A percentile compares a stretch with the other conserved stretches of the same genome.
These are phyloP conservation scores for Manihot esculenta DNA, from an alignment of 441 rosid species.

Conservation along the genomic window DNA sequence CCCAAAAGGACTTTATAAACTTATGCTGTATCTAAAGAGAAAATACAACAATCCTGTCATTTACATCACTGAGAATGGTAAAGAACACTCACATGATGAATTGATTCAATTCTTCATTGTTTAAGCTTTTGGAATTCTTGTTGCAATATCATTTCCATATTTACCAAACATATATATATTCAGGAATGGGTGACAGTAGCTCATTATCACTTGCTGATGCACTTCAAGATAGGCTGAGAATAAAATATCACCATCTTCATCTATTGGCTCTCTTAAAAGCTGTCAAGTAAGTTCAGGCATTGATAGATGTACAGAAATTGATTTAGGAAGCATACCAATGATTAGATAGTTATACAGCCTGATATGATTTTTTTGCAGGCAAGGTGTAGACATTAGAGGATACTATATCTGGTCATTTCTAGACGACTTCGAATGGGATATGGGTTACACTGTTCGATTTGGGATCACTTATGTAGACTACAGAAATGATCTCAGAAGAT, in stretches of 20 bases:
- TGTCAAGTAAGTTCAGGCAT: conserved; percentile 24
- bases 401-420: conserved; percentile 37
- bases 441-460: conserved; percentile 31
- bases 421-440: conserved; percentile 37
- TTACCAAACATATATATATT: not conserved
- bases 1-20: conserved; percentile 39
- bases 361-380: conserved; percentile 19
- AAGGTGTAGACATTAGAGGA: conserved; percentile 35
- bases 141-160: too few species aligned
- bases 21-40: conserved; percentile 31
- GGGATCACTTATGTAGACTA: conserved; percentile 34
- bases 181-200: conserved; percentile 34
- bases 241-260: conserved; percentile 33
- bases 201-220: conserved; percentile 36
- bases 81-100: not conserved
- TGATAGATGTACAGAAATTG: too few species aligned
- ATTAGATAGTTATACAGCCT: not conserved
- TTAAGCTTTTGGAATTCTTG: not conserved
- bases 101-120: not conserved
- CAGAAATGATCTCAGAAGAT: conserved; percentile 27
- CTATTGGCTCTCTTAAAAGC: conserved; percentile 32
- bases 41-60: conserved; percentile 40
- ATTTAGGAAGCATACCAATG: too few species aligned
- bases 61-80: conserved; percentile 53
- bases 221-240: conserved; percentile 30